phyloP scores from a whole-genome alignment of 1,284 basidiomycete genomes.

The Cutaneotrichosporon sp. region DNA sequence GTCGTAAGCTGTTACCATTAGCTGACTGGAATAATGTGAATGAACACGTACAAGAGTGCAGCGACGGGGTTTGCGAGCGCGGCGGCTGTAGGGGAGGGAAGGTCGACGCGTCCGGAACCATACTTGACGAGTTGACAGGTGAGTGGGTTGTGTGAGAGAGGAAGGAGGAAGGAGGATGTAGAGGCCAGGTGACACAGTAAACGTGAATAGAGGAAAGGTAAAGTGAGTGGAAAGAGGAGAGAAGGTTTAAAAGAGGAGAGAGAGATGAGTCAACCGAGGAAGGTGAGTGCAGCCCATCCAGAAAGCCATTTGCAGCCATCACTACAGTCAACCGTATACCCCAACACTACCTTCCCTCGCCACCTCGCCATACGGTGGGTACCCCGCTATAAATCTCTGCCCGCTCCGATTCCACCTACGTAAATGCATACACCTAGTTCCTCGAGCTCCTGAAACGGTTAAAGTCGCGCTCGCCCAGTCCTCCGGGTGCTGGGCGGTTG shows the following conservation, averaged over 20 bases:
- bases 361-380: background rate
- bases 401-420: background rate
- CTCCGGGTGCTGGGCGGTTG: conserved; percentile 29
- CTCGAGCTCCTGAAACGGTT: background rate
- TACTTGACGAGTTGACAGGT: too few species aligned
- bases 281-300: background rate
- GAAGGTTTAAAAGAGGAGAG: background rate
- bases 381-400: background rate
- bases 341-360: background rate
- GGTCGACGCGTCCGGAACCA: too few species aligned
- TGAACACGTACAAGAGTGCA: too few species aligned
- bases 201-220: background rate
- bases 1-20: too few species aligned
- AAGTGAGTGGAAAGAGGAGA: background rate
- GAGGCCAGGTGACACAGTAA: too few species aligned
- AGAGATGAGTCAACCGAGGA: background rate
- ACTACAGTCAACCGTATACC: background rate
- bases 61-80: too few species aligned
- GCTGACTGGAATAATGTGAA: too few species aligned
- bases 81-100: too few species aligned
- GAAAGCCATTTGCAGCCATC: background rate
- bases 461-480: conserved; percentile 21
- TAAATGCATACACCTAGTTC: conserved; percentile 8
- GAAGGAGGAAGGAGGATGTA: too few species aligned
- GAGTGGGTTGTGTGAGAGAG: too few species aligned